Evolutionary conservation across 1,139 yeast species (phyloP).

Genomic region (Nematodospora anomalae): DNA sequence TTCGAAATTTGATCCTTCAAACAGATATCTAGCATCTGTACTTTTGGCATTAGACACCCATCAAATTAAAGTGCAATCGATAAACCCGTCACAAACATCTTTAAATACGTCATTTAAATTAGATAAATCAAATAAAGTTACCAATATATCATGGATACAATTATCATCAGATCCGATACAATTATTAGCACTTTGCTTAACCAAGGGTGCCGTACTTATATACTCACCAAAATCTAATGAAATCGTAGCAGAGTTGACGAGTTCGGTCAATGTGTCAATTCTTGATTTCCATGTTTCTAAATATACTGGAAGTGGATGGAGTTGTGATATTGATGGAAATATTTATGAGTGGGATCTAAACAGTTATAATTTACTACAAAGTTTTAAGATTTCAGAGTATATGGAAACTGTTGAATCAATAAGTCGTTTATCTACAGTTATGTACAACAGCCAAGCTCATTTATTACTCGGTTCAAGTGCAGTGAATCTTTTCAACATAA

Average conservation of each 20-base stretch:
- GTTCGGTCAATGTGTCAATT: slow-evolving; percentile 53
- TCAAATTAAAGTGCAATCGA: slow-evolving; percentile 64
- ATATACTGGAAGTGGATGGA: slow-evolving; percentile 53
- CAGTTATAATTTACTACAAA: slow-evolving; percentile 39
- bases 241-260: slow-evolving; percentile 50
- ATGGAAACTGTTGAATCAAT: slow-evolving; percentile 36
- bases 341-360: slow-evolving; percentile 64
- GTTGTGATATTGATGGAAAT: slow-evolving; percentile 62
- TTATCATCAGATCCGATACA: slow-evolving; percentile 32
- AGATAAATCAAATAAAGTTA: slow-evolving; percentile 54
- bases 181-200: slow-evolving; percentile 60
- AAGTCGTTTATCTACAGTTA: slow-evolving; percentile 35
- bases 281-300: slow-evolving; percentile 51
- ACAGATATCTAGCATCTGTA: slow-evolving; percentile 64
- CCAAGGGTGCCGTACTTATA: slow-evolving; percentile 61
- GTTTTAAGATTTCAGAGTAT: slow-evolving; percentile 43
- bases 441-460: slow-evolving; percentile 39
- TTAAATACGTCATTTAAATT: slow-evolving; percentile 47
- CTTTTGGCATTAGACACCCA: slow-evolving; percentile 73
- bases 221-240: slow-evolving; percentile 69
- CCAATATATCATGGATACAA: slow-evolving; percentile 58
- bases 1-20: slow-evolving; percentile 54
- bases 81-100: slow-evolving; percentile 30
- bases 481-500: slow-evolving; percentile 50
- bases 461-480: slow-evolving; percentile 67